Evolutionary conservation across 1,284 basidiomycete species (phyloP).

Genomic region (Malassezia nana): DNA sequence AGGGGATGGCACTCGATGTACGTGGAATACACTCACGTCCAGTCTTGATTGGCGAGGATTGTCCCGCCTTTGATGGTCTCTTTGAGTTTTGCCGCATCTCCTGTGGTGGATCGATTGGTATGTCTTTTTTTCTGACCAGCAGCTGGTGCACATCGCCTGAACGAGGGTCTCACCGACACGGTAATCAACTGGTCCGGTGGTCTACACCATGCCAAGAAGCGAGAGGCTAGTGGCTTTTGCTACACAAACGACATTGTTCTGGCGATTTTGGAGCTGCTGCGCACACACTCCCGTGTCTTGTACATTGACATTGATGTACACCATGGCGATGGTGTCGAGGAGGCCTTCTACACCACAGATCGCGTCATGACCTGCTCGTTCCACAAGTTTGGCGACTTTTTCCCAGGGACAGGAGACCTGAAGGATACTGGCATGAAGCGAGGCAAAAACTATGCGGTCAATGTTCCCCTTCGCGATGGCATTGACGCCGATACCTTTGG

Average conservation of each 20-base stretch:
- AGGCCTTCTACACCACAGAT: conserved; percentile 95
- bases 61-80: conserved; percentile 87
- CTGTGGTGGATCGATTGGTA: conserved; percentile 63
- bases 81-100: conserved; percentile 97
- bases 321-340: conserved; percentile 96
- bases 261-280: conserved; percentile 43
- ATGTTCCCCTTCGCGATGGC: conserved; percentile 87
- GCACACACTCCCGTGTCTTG: conserved; percentile 70
- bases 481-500: conserved; percentile 68
- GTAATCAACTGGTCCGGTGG: conserved; percentile 97
- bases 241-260: conserved; percentile 72
- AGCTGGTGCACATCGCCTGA: conserved; percentile 70
- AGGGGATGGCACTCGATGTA: conserved; percentile 56
- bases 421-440: conserved; percentile 72
- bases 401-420: conserved; percentile 67
- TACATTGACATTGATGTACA: conserved; percentile 98
- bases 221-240: conserved; percentile 91
- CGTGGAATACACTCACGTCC: conserved; percentile 4
- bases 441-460: conserved; percentile 82
- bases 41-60: conserved; percentile 66
- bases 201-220: conserved; percentile 93
- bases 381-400: conserved; percentile 88
- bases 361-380: conserved; percentile 92
- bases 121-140: neutral
- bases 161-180: conserved; percentile 74